Evolutionary conservation across 371 early-diverging fungal genomes (phyloP), one percentile per base, ranked within the genome.

Genomic region (Saksenaea vasiformis): DNA sequence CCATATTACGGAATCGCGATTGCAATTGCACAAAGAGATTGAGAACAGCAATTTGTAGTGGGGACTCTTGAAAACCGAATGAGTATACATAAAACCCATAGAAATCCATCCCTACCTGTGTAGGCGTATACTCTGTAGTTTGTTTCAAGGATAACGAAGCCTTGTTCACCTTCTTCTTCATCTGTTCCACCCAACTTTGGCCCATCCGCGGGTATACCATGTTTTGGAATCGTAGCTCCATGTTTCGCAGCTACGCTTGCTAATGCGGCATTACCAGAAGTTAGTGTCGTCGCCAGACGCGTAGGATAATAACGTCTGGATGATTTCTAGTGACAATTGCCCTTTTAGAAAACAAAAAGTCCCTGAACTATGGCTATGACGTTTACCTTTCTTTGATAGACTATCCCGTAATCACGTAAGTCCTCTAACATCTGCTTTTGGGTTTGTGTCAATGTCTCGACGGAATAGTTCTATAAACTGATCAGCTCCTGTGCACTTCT

Each of bases 21-120:
- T 91, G 86, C 24, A 97, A 73, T 34, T 90, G 83, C 9, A 93
- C 90, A 83, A 99, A 99, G 59, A 99, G 74, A 57, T 91, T 91
- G 22, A 99, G 74, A 13, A 99, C 95, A n/a, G 97, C 93, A 53
- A 98, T 97, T 69, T 99, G 97, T 37, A 99, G 82, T n/a, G 93
- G 92, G 24, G 98, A 97, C 57, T 91, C 92, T 85, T 68, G 5
- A 36, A n/a, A 5, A 0, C 47, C 19, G 41, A 67, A 28, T 24
- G 24, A 22, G 26, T 56, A 58, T 54, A 14, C 27, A 39, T 3
- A n/a, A 27, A 22, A 0, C 24, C 24, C 15, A 36, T 3, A 4
- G 1, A 35, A 28, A 26, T 8, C 0, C 22, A 3, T 15, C 13
- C 43, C 17, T 77, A 90, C 91, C 86, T 55, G 98, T 98, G 74